A percentile compares a stretch with the other conserved stretches of the same genome.
Conservation (phyloP, 768 basidiomycete species). For the Tylopilus vinaceipallidus region DNA sequence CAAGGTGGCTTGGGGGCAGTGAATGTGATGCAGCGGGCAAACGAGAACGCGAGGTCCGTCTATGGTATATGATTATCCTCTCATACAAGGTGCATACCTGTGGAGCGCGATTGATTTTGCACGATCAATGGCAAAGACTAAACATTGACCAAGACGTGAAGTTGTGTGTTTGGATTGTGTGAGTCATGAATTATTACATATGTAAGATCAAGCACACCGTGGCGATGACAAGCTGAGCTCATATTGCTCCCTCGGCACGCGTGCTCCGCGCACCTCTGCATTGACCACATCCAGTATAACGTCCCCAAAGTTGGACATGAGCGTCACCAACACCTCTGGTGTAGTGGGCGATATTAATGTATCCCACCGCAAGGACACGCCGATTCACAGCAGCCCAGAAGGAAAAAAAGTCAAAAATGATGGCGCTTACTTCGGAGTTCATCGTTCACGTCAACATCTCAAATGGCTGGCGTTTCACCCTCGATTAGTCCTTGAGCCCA, state of each 20-base stretch:
- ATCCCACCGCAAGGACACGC: conserved; percentile 46
- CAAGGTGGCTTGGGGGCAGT: conserved; percentile 51
- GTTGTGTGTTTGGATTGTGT: too few relatives aligned
- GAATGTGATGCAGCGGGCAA: conserved; percentile 56
- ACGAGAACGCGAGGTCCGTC: conserved; percentile 60
- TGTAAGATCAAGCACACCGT: too few relatives aligned
- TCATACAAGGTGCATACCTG: too few relatives aligned
- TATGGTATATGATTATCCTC: conserved; percentile 43
- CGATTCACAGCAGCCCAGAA: conserved; percentile 22
- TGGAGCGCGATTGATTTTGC: too few relatives aligned
- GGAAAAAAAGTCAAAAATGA: conserved; percentile 20
- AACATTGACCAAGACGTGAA: too few relatives aligned
- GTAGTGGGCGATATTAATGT: conserved; percentile 54
- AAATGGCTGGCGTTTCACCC: neutral
- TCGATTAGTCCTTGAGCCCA: conserved; percentile 1
- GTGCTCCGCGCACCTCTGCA: too few relatives aligned
- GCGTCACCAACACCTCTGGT: conserved; percentile 67
- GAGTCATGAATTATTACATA: too few relatives aligned
- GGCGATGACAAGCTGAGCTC: too few relatives aligned
- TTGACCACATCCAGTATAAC: too few relatives aligned
- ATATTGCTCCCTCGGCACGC: too few relatives aligned
- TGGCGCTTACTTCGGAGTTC: conserved; percentile 4
- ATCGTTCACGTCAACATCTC: conserved; percentile 10
- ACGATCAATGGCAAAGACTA: too few relatives aligned
- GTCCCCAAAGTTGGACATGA: conserved; percentile 51